Conservation (phyloP, 2,329 filamentous ascomycete species). For the Lecanicillium sp. region DNA sequence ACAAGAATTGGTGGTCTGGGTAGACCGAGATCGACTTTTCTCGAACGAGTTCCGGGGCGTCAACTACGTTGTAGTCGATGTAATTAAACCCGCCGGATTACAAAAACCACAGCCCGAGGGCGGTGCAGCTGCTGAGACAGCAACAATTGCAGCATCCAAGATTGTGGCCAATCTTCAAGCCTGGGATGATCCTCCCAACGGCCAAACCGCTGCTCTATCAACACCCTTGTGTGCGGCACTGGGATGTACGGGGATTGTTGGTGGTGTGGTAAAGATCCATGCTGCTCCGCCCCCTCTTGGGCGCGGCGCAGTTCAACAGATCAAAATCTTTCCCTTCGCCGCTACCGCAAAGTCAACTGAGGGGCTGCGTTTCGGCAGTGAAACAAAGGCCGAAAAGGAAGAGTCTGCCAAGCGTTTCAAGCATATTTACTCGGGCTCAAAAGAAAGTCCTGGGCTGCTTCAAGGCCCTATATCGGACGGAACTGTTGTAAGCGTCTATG, state of each 20-base stretch:
- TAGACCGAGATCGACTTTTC: constrained; percentile 69
- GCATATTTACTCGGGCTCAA: constrained; percentile 56
- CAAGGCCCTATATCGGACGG: constrained; percentile 86
- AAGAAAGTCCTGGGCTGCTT: constrained; percentile 53
- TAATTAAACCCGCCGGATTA: constrained; percentile 75
- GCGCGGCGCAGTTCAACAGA: constrained; percentile 51
- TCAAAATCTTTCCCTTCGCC: constrained; percentile 78
- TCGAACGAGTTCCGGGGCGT: constrained; percentile 67
- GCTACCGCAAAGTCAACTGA: constrained; percentile 47
- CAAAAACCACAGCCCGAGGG: constrained; percentile 62
- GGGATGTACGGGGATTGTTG: constrained; percentile 64
- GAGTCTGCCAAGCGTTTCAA: constrained; percentile 65
- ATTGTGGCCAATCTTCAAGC: constrained; percentile 66
- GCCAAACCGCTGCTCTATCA: constrained; percentile 72
- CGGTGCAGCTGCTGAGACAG: constrained; percentile 45
- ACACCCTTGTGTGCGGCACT: constrained; percentile 66
- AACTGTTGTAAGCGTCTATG: constrained; percentile 58
- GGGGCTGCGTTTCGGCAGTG: constrained; percentile 78
- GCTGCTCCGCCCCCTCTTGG: constrained; percentile 67
- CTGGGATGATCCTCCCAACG: constrained; percentile 85
- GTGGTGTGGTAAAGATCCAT: constrained; percentile 81
- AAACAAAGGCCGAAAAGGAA: constrained; percentile 75
- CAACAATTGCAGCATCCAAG: constrained; percentile 36
- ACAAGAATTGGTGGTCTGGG: constrained; percentile 66
- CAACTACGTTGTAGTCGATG: constrained; percentile 71